Conservation (phyloP, 1,139 yeast species). For the Barnettozyma hawaiiensis region DNA sequence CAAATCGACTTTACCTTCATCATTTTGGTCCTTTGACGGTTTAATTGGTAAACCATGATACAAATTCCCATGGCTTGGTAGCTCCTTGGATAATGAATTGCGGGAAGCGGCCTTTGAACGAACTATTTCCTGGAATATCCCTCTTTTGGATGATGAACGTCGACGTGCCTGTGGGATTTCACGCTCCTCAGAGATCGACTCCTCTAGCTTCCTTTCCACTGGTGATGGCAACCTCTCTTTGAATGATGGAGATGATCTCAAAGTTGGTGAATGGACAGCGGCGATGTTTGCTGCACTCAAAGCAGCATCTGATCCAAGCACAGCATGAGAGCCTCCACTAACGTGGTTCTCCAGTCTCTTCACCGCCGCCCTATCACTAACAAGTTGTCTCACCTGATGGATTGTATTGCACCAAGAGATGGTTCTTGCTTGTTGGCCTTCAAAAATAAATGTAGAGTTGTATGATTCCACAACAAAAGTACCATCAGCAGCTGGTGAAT, state of each 20-base stretch:
- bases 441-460: conserved; percentile 45
- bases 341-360: conserved; percentile 28
- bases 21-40: background rate
- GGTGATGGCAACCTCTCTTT: conserved; percentile 1
- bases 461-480: conserved; percentile 49
- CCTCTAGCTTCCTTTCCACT: conserved; percentile 1
- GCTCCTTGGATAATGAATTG: conserved; percentile 7
- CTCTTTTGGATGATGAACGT: conserved; percentile 16
- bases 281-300: conserved; percentile 31
- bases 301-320: conserved; percentile 29
- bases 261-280: conserved; percentile 18
- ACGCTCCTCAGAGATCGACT: conserved; percentile 2
- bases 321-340: conserved; percentile 28
- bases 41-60: conserved; percentile 31
- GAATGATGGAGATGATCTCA: conserved; percentile 2
- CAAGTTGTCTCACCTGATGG: conserved; percentile 43
- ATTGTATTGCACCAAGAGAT: conserved; percentile 52
- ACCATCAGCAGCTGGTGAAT: conserved; percentile 36
- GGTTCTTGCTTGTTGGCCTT: conserved; percentile 51
- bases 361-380: conserved; percentile 38
- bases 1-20: conserved; percentile 8
- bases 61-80: conserved; percentile 19
- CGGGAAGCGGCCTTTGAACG: conserved; percentile 24
- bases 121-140: conserved; percentile 31
- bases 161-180: conserved; percentile 4